Percentiles rank a stretch among this genome's conserved stretches.
Conservation (phyloP, 352 stramenopile species). For the Thraustochytrium sp. region DNA sequence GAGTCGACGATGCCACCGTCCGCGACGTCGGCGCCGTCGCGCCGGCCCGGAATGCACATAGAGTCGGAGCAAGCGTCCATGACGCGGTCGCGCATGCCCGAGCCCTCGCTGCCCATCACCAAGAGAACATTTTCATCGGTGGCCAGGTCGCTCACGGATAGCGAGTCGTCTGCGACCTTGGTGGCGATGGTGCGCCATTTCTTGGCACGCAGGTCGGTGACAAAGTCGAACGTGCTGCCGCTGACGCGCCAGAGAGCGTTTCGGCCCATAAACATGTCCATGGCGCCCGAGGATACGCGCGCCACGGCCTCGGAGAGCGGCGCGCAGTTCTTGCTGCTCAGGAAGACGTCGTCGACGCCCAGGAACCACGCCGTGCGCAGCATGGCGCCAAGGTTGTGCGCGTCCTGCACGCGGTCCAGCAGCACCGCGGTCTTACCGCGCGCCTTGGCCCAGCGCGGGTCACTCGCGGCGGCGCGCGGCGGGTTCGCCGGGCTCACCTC, state of each 20-base stretch:
- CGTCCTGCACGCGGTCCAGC: conserved; percentile 1
- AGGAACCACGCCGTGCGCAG: background rate
- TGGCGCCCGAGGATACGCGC: background rate
- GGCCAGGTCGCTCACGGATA: background rate
- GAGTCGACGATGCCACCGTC: background rate
- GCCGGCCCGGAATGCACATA: background rate
- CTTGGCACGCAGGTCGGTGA: background rate
- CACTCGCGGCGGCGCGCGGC: background rate
- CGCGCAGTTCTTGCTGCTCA: background rate
- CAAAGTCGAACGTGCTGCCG: background rate
- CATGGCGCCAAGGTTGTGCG: conserved; percentile 12
- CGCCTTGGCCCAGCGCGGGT: background rate
- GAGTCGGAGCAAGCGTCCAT: background rate
- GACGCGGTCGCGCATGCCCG: background rate
- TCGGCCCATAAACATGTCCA: background rate
- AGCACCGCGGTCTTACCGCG: background rate
- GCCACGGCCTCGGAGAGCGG: background rate
- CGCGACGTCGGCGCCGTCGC: background rate
- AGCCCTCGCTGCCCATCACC: background rate
- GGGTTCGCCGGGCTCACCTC: background rate
- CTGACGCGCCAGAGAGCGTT: background rate
- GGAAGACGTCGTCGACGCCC: background rate
- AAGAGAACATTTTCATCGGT: background rate
- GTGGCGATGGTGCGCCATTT: background rate
- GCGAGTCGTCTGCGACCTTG: background rate